These are phyloP conservation scores for Eucalyptus erythrocorys DNA, from an alignment of 345 rosid species.

Conservation along the genomic window DNA sequence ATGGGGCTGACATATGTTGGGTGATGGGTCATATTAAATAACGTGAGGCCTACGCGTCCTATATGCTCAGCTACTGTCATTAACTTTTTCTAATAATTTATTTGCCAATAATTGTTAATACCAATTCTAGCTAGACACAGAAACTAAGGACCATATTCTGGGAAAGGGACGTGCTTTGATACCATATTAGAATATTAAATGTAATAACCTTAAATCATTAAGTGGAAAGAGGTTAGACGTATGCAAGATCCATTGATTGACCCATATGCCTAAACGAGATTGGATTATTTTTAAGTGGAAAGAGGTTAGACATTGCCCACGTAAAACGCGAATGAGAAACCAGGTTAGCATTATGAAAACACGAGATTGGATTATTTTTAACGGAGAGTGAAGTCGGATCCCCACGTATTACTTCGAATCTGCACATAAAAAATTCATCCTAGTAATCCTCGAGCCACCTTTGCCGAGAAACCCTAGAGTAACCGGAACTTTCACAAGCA, in stretches of 20 bases:
- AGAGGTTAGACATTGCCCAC: fast-evolving
- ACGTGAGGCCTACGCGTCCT: fast-evolving
- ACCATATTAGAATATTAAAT: background rate
- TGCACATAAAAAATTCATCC: background rate
- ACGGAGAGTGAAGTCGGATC: background rate
- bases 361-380: background rate
- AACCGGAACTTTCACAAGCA: background rate
- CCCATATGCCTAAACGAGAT: too few relatives aligned
- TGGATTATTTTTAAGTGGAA: too few relatives aligned
- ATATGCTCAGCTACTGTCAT: background rate
- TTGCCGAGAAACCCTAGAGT: fast-evolving
- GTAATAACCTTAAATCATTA: background rate
- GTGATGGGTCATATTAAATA: background rate
- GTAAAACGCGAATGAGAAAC: background rate
- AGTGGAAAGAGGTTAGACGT: background rate
- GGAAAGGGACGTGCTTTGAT: background rate
- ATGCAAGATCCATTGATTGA: too few relatives aligned
- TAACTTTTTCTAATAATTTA: background rate
- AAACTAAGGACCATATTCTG: background rate
- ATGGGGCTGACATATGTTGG: background rate
- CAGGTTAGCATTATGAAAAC: background rate
- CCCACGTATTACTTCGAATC: background rate
- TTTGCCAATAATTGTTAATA: background rate
- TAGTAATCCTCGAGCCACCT: background rate
- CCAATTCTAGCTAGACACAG: background rate